Base-by-base conservation (phyloP, 73 alveolate species). In the Tetrahymena malaccensis region DNA sequence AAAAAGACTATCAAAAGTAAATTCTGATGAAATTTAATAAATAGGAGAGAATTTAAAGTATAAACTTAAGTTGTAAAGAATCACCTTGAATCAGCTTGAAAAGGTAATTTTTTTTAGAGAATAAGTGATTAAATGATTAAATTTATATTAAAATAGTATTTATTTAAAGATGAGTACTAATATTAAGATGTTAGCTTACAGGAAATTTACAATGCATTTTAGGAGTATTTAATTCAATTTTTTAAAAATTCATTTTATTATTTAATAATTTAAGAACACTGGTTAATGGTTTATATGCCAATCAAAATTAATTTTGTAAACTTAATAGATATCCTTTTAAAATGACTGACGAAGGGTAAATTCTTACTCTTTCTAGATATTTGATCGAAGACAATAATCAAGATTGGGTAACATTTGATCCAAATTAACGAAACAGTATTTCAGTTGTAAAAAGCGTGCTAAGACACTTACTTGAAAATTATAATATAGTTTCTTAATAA, bases 391-490 rank as follows among this genome's bases (percentile, higher is more conserved):
- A 94, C 35, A 94, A 94, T 35, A 35, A 89, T 2, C 31, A 94
- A 94, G 96, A 94, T 70, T 94, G 93, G 50, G 94, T 94, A 10
- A 33, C 33, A 2, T 55, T 55, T 94, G 93, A 93, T 58, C 85
- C 93, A 10, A 94, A 70, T 83, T 21, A 58, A 83, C 38, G 94
- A 19, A 94, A 94, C 56, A 55, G 55, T 13, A 70, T 94, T 13
- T 70, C 96, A 9, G 93, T 94, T 22, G 93, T 94, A 17, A 94
- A 94, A 43, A 94, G 96, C 37, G 96, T 94, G 10, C 22, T 94
- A 35, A 94, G 93, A 70, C 93, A 94, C 19, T 34, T 94, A 21
- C 93, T 94, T 43, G 96, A 93, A 22, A 94, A 94, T 33, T 94
- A 94, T 35, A 70, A 34, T 22, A 70, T 70, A 19, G 40, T 31